A percentile compares a stretch with the other conserved stretches of the same genome.
phyloP scores from a whole-genome alignment of 2,329 filamentous ascomycete species.

The Metarhizium album region DNA sequence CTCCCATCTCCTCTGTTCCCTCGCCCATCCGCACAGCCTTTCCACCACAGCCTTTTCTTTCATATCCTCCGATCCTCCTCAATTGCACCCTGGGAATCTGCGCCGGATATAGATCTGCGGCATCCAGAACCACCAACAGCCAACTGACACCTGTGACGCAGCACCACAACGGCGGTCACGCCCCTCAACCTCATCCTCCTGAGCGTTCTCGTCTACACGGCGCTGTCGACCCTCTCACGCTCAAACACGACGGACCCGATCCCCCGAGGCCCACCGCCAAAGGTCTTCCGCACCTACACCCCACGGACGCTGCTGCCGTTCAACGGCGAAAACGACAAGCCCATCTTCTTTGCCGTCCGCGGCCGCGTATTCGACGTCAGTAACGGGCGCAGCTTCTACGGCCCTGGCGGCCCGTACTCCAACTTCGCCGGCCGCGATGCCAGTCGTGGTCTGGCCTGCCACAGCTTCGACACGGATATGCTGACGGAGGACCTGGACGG shows the following conservation, averaged over 20 bases:
- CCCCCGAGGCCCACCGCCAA: constrained; percentile 42
- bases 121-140: not conserved
- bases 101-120: too few species aligned
- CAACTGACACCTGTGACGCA: not conserved
- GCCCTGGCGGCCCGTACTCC: constrained; percentile 85
- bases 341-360: constrained; percentile 85
- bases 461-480: constrained; percentile 93
- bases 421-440: constrained; percentile 96
- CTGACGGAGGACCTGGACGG: constrained; percentile 82
- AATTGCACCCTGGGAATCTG: too few species aligned
- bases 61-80: too few species aligned
- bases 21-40: too few species aligned
- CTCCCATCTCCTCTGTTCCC: not conserved
- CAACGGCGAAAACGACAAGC: constrained; percentile 63
- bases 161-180: constrained; percentile 35
- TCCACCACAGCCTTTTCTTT: too few species aligned
- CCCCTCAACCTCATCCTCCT: constrained; percentile 54
- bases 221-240: constrained; percentile 42
- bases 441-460: constrained; percentile 73
- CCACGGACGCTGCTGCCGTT: constrained; percentile 73
- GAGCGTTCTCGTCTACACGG: constrained; percentile 43
- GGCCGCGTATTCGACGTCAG: constrained; percentile 88
- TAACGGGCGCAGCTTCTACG: constrained; percentile 84
- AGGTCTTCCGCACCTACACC: constrained; percentile 60
- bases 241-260: constrained; percentile 35